Conservation (phyloP, 306 rosid species). For the Ziziphus jujuba region DNA sequence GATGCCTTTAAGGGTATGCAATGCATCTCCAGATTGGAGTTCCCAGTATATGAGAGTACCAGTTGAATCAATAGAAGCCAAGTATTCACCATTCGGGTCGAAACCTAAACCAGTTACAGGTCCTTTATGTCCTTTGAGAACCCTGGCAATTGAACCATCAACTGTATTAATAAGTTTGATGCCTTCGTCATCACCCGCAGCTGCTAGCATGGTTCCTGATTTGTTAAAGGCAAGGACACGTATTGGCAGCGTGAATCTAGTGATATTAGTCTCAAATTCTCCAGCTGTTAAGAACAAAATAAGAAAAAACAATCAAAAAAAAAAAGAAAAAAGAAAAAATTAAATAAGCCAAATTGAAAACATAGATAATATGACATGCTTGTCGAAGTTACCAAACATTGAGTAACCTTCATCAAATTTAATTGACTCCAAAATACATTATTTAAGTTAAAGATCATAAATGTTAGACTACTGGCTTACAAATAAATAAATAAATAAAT, state of each 20-base stretch:
- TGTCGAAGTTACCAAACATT: no score
- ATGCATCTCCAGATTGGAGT: conserved; percentile 62
- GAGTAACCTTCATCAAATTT: no score
- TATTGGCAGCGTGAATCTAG: conserved; percentile 91
- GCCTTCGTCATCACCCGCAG: conserved; percentile 97
- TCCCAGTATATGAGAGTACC: conserved; percentile 88
- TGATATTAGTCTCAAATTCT: conserved; percentile 88
- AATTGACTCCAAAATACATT: no score
- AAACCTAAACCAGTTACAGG: conserved; percentile 76
- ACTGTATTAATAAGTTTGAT: conserved; percentile 87
- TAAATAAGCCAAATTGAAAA: not conserved
- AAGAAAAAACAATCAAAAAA: not conserved
- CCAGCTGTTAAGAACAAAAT: conserved; percentile 54
- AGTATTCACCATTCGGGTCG: conserved; percentile 85
- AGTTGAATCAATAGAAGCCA: conserved; percentile 79
- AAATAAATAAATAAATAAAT: no score
- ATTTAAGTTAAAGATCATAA: no score
- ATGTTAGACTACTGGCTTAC: no score
- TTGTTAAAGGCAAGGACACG: conserved; percentile 79
- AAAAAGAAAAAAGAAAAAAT: not conserved
- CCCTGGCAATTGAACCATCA: conserved; percentile 92
- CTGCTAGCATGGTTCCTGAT: conserved; percentile 86
- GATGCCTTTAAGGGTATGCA: conserved; percentile 74
- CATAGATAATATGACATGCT: not conserved
- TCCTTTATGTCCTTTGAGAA: conserved; percentile 89